Evolutionary conservation across 1,284 basidiomycete genomes (phyloP).

Genomic region (Heliocybe sulcata): DNA sequence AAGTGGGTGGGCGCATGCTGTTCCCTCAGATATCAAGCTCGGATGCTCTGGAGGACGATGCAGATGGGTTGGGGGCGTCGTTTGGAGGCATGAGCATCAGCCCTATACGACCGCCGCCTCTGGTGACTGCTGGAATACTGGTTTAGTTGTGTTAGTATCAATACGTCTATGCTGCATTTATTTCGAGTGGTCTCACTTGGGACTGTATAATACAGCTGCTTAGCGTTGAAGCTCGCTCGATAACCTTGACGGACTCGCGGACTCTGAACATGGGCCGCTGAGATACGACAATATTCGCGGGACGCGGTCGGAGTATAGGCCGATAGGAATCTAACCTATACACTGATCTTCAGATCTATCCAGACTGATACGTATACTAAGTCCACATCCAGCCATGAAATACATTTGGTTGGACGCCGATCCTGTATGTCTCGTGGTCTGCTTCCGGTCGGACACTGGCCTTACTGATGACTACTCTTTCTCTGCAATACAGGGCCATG

Average conservation of each 20-base stretch:
- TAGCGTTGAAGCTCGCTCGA: no score
- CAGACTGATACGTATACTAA: no score
- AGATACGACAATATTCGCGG: no score
- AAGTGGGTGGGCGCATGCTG: constrained; percentile 9
- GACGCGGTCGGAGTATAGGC: no score
- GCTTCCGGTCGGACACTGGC: neutral
- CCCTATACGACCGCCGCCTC: constrained; percentile 24
- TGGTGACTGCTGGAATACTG: neutral
- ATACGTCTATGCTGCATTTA: no score
- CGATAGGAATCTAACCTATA: no score
- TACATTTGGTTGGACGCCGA: constrained; percentile 50
- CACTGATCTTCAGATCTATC: no score
- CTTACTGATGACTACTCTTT: neutral
- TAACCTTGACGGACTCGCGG: no score
- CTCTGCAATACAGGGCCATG: constrained; percentile 58
- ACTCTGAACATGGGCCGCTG: no score
- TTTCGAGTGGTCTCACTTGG: no score
- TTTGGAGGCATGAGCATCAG: constrained; percentile 79
- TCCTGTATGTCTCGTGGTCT: constrained; percentile 30
- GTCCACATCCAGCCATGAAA: constrained; percentile 7
- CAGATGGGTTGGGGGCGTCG: constrained; percentile 46
- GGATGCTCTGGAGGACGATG: constrained; percentile 18
- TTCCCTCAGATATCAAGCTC: neutral
- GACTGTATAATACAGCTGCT: no score
- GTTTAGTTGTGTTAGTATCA: no score